phyloP scores from a whole-genome alignment of 345 rosid species.

The Eucalyptus marginata region DNA sequence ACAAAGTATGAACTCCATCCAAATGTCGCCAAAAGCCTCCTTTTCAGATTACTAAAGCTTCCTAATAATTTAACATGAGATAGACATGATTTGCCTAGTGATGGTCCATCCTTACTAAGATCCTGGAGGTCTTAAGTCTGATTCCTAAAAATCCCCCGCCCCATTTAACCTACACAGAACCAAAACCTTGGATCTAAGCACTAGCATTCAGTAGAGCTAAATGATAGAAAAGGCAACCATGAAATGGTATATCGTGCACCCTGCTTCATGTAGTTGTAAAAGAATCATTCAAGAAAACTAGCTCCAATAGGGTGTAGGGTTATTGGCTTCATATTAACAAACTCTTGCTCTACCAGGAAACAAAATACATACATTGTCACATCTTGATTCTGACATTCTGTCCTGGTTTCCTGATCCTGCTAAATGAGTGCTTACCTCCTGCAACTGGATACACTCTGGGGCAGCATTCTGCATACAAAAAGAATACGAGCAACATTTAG shows the following conservation, averaged over 20 bases:
- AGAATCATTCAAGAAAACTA: background rate
- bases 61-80: background rate
- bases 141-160: background rate
- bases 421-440: slow-evolving; percentile 13
- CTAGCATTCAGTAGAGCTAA: background rate
- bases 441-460: slow-evolving; percentile 4
- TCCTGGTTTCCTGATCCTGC: slow-evolving; percentile 5
- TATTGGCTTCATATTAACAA: background rate
- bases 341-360: background rate
- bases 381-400: slow-evolving; percentile 8
- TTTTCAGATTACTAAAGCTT: background rate
- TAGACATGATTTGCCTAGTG: background rate
- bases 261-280: background rate
- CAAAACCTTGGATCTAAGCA: background rate
- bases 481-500: background rate
- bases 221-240: background rate
- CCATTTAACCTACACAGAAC: background rate
- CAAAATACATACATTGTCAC: slow-evolving; percentile 4
- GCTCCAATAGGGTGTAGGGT: background rate
- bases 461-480: slow-evolving; percentile 16
- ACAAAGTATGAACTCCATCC: background rate
- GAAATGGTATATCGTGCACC: background rate
- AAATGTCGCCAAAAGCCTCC: background rate
- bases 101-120: background rate
- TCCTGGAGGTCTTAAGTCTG: background rate